Conservation (phyloP, 1,284 basidiomycete genomes). For the Cutaneotrichosporon cutaneum region DNA sequence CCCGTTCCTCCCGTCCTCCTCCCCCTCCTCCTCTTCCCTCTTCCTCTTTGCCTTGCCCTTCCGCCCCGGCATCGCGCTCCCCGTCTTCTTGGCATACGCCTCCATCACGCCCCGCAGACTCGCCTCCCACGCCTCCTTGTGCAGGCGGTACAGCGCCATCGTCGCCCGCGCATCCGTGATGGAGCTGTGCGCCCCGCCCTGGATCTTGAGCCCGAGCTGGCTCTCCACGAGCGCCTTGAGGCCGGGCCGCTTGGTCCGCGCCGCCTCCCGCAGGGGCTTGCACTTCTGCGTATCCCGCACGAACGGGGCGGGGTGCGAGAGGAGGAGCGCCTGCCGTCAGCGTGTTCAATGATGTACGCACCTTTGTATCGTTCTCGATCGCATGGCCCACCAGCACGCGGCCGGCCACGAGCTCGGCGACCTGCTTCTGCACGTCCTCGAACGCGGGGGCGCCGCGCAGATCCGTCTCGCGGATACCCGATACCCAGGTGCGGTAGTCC, state of each 20-base stretch:
- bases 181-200: constrained; percentile 82
- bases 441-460: constrained; percentile 78
- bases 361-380: constrained; percentile 86
- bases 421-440: constrained; percentile 73
- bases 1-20: constrained; percentile 29
- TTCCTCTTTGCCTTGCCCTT: constrained; percentile 34
- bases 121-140: constrained; percentile 80
- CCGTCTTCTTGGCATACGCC: constrained; percentile 42
- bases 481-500: constrained; percentile 90
- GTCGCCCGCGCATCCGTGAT: constrained; percentile 91
- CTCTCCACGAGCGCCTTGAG: constrained; percentile 78
- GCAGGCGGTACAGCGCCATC: constrained; percentile 89
- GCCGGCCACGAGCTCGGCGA: constrained; percentile 75
- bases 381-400: constrained; percentile 91
- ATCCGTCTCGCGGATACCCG: constrained; percentile 77
- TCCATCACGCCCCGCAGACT: constrained; percentile 47
- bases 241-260: constrained; percentile 66
- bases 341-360: too few relatives aligned
- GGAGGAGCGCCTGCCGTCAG: constrained; percentile 67
- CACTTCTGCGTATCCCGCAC: constrained; percentile 80
- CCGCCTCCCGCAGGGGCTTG: constrained; percentile 55
- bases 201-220: constrained; percentile 80
- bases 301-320: constrained; percentile 79
- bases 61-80: constrained; percentile 34
- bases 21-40: constrained; percentile 35